phyloP scores from a whole-genome alignment of 169 alveolate species.

The Condylostoma magnum region DNA sequence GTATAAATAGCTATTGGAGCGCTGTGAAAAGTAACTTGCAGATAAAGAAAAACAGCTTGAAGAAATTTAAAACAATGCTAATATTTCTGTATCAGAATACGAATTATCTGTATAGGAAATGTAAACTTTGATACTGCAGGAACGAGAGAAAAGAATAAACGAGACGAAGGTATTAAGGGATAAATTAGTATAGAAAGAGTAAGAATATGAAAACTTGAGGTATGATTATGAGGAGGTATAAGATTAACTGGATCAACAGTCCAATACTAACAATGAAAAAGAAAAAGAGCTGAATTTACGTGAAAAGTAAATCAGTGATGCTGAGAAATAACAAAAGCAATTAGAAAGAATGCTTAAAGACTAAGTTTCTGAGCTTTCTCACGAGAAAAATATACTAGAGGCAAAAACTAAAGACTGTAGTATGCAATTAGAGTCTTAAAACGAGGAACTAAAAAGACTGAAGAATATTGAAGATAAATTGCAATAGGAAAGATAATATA shows the following conservation, averaged over 20 bases:
- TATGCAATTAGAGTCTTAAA: neutral
- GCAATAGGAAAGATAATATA: neutral
- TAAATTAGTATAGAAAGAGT: neutral
- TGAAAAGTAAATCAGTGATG: neutral
- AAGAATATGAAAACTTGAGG: neutral
- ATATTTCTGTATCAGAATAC: neutral
- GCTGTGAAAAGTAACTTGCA: neutral
- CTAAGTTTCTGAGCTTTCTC: neutral
- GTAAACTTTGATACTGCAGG: neutral
- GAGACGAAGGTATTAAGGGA: neutral
- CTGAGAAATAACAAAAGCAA: neutral
- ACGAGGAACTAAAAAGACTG: neutral
- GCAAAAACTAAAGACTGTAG: neutral
- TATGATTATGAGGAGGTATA: neutral
- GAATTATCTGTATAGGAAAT: constrained; percentile 9
- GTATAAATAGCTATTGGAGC: neutral
- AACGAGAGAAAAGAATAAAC: constrained; percentile 5
- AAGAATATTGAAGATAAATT: neutral
- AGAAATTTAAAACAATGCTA: neutral
- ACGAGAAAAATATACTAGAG: neutral
- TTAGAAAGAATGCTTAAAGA: constrained; percentile 1
- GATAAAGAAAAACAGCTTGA: neutral
- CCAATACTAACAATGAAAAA: neutral
- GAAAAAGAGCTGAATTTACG: no score
- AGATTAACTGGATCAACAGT: neutral